These are phyloP conservation scores for Hydnum rufescens DNA, from an alignment of 768 basidiomycete genomes.

Conservation along the genomic window DNA sequence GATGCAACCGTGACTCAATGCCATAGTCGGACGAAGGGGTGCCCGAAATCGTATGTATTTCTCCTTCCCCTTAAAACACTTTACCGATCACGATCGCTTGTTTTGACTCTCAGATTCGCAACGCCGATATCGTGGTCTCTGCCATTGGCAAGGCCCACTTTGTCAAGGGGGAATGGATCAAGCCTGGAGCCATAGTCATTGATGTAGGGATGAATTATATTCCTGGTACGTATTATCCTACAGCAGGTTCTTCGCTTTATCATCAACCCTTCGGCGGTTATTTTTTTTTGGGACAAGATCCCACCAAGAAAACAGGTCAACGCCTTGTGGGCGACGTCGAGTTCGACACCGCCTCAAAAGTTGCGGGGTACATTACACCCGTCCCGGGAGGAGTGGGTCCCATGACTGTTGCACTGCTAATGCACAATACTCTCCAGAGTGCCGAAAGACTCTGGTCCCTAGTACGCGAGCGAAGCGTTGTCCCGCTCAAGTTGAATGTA, in stretches of 20 bases:
- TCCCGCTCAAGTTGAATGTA: conserved; percentile 65
- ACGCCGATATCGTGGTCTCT: conserved; percentile 82
- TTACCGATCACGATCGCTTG: neutral
- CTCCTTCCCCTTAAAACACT: too few species aligned
- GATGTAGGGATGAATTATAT: conserved; percentile 98
- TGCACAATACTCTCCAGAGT: conserved; percentile 79
- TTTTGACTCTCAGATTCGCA: conserved; percentile 34
- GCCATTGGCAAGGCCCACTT: conserved; percentile 90
- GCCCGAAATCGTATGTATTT: conserved; percentile 30
- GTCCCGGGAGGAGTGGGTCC: conserved; percentile 98
- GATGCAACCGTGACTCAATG: conserved; percentile 98
- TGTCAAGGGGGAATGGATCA: conserved; percentile 86
- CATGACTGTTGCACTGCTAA: conserved; percentile 98
- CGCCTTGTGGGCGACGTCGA: conserved; percentile 94
- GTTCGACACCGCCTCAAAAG: conserved; percentile 48
- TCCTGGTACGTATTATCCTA: conserved; percentile 33
- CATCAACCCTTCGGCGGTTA: neutral
- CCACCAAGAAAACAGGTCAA: conserved; percentile 84
- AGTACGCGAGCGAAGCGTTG: conserved; percentile 33
- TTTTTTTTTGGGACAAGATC: conserved; percentile 35
- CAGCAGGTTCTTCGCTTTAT: neutral
- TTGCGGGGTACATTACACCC: conserved; percentile 85
- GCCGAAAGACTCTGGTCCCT: conserved; percentile 67
- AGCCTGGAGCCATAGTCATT: conserved; percentile 85
- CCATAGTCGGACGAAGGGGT: conserved; percentile 73